A percentile compares a stretch with the other conserved stretches of the same genome.
These are phyloP conservation scores for Leccinum olivaceopallidum DNA, from an alignment of 768 basidiomycete genomes.

Conservation along the genomic window DNA sequence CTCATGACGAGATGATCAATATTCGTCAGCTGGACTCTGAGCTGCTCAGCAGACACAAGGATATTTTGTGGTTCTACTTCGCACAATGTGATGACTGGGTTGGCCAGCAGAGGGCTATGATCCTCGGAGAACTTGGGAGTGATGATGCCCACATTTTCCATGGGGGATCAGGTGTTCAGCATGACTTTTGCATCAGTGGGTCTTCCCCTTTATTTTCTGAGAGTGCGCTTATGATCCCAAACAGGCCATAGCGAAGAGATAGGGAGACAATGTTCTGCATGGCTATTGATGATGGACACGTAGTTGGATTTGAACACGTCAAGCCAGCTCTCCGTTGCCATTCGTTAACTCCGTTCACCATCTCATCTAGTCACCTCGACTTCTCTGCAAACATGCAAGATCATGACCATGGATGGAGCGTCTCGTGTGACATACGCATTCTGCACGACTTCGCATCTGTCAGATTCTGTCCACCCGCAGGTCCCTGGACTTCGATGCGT, in stretches of 20 bases:
- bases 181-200: conserved; percentile 76
- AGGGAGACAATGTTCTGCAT: conserved; percentile 47
- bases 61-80: conserved; percentile 54
- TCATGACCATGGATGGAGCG: too few species aligned
- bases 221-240: conserved; percentile 3
- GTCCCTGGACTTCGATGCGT: too few species aligned
- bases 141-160: conserved; percentile 42
- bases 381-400: too few species aligned
- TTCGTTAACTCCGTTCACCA: too few species aligned
- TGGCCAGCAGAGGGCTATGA: conserved; percentile 48
- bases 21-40: conserved; percentile 54
- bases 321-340: too few species aligned
- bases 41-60: conserved; percentile 41
- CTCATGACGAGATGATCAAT: conserved; percentile 64
- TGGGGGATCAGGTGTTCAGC: conserved; percentile 53
- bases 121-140: conserved; percentile 44
- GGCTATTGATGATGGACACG: conserved; percentile 32
- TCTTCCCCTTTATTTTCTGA: conserved; percentile 6
- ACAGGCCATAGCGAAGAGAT: conserved; percentile 54
- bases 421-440: too few species aligned
- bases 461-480: too few species aligned
- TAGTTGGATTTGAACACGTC: too few species aligned
- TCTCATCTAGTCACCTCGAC: too few species aligned
- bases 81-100: conserved; percentile 71
- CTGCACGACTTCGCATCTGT: too few species aligned